A percentile compares a stretch with the other conserved stretches of the same genome.
Evolutionary conservation across 257 asterid genomes (phyloP).

Genomic region (Solanum clarkiae): DNA sequence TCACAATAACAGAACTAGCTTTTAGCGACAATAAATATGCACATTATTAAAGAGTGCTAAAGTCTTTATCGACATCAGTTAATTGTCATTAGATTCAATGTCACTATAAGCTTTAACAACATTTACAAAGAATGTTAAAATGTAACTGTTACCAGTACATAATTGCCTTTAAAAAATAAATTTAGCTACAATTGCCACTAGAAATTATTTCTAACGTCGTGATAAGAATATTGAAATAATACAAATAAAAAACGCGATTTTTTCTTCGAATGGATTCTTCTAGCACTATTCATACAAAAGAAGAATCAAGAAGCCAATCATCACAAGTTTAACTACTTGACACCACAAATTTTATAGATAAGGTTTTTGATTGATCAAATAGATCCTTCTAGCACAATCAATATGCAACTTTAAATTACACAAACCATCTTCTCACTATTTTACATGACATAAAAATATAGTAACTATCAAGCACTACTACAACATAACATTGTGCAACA

Average conservation of each 20-base stretch:
- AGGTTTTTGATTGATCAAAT: background rate
- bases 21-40: background rate
- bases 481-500: background rate
- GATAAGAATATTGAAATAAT: too few relatives aligned
- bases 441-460: background rate
- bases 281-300: background rate
- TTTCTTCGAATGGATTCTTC: background rate
- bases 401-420: background rate
- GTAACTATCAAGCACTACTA: background rate
- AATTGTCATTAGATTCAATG: too few relatives aligned
- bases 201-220: too few relatives aligned
- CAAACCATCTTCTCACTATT: background rate
- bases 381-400: background rate
- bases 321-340: background rate
- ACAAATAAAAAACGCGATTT: too few relatives aligned
- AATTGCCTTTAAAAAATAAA: too few relatives aligned
- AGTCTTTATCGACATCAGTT: too few relatives aligned
- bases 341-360: background rate
- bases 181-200: too few relatives aligned
- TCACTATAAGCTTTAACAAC: too few relatives aligned
- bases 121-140: too few relatives aligned
- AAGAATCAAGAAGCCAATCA: background rate
- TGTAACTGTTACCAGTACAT: too few relatives aligned
- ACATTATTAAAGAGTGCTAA: too few relatives aligned
- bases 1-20: too few relatives aligned